Base-by-base conservation (phyloP, 1,284 basidiomycete genomes). In the Apiotrichum porosum region DNA sequence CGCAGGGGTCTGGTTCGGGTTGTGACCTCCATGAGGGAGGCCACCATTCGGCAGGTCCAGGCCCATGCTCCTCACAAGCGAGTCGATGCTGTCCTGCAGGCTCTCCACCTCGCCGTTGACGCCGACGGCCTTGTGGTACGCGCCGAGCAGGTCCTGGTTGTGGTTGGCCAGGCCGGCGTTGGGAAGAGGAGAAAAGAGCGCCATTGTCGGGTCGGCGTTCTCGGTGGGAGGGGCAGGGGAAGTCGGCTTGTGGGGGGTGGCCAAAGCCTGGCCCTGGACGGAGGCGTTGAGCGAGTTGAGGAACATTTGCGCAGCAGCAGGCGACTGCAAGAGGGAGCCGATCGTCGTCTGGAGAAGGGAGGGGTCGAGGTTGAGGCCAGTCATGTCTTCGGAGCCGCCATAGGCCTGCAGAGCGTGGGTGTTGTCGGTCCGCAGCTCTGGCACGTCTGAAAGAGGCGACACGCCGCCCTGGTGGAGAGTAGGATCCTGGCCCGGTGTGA, bases 51-150 rank as follows among this genome's bases (percentile, higher is more conserved):
- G 60, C 30, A 63, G 21, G 39, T 71, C 83, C 32, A 88, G 73
- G 2, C 85, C 85, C 48, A 86, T 78, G 44, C 79, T 80, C 60
- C 83, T 78, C 37, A 90, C 84, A 32, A 91, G 76, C 12, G 80
- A 80, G 51, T 88, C 81, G 54, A 92, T 84, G 55, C 80, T 83
- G 31, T 76, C 77, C 58, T 86, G 82, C 44, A 91, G 73, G 36
- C 80, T 78, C 52, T 85, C 82, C 23, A 90, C 84, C 49, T 88
- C 85, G 37, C 77, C 77, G 44, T 83, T 81, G 39, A 90, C 84
- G 49, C 83, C 83, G 22, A 79, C 65, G 0, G 86, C 77, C 41
- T 79, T 78, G 37, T 77, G 78, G 74, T 85, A 86, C 2, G 79
- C 75, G 54, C 80, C 80, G 37, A 83, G 76, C 14, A 84, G 63